Evolutionary conservation across 1,284 basidiomycete species (phyloP).

Genomic region (Gomphus bonarii): DNA sequence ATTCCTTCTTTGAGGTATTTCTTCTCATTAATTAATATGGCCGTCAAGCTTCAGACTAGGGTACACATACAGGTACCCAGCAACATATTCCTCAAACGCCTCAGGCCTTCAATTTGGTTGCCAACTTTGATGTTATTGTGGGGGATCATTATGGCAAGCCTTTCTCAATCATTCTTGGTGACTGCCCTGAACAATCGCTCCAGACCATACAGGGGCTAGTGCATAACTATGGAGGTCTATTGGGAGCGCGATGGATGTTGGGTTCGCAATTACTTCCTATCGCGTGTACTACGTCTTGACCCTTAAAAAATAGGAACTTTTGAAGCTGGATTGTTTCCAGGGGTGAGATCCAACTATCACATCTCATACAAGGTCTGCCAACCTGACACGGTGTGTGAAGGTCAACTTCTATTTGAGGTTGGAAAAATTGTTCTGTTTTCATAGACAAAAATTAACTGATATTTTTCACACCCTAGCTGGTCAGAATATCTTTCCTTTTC

Average conservation of each 20-base stretch:
- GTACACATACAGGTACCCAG: slow-evolving; percentile 50
- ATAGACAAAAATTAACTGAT: neutral
- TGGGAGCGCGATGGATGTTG: slow-evolving; percentile 19
- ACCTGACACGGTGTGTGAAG: slow-evolving; percentile 56
- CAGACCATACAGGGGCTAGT: slow-evolving; percentile 62
- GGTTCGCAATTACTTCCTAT: slow-evolving; percentile 25
- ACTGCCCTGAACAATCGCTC: slow-evolving; percentile 2
- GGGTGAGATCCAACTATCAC: slow-evolving; percentile 8
- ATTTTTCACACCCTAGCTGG: neutral
- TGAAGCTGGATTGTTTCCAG: slow-evolving; percentile 56
- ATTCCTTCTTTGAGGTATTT: slow-evolving; percentile 48
- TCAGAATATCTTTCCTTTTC: slow-evolving; percentile 16
- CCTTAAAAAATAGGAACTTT: slow-evolving; percentile 42
- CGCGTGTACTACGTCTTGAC: slow-evolving; percentile 11
- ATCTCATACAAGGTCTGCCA: slow-evolving; percentile 23
- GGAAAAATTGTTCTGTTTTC: neutral
- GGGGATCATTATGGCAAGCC: slow-evolving; percentile 58
- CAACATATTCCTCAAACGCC: slow-evolving; percentile 58
- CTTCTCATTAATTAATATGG: slow-evolving; percentile 22
- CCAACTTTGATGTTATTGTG: slow-evolving; percentile 53
- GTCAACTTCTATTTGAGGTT: slow-evolving; percentile 12
- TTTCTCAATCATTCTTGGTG: neutral
- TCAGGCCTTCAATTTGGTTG: slow-evolving; percentile 59
- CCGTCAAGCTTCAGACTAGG: slow-evolving; percentile 22
- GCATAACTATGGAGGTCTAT: slow-evolving; percentile 49